Base-by-base conservation (phyloP, 495 filamentous ascomycete genomes). In the Xylaria sp. region DNA sequence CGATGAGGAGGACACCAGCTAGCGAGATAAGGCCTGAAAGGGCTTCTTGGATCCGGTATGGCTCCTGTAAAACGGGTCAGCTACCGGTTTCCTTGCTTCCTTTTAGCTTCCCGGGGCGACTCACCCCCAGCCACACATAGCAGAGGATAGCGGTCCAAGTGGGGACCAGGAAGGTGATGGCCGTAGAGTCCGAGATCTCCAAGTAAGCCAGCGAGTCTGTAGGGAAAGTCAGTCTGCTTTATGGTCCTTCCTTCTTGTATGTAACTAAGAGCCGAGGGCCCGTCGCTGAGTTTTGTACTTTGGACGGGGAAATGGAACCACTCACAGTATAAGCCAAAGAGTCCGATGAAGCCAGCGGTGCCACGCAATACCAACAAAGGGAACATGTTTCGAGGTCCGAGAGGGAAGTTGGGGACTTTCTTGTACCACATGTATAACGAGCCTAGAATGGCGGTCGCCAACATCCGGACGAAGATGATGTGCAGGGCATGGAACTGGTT, bases 401-500 rank as follows among this genome's bases (percentile, higher is more conserved):
- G 83, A 0, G 93, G 93, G 48, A 88, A 90, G 72, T 90, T 75
- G 7, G 89, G 88, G 0, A 92, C 88, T 6, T 85, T 81, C 35
- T 85, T 86, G 61, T 86, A 88, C 88, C 87, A 94, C 89, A 94
- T 92, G 77, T 93, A 96, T 50, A 89, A 67, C 61, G 83, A 87
- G 50, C 90, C 88, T 37, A 92, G 80, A 12, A 91, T 53, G 3
- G 89, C 81, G 0, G 93, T 96, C 61, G 93, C 91, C 43, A 85
- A 83, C 91, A 94, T 94, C 50, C 93, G 87, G 6, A 88, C 91
- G 77, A 95, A 94, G 58, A 96, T 86, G 61, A 97, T 90, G 87
- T 96, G 90, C 72, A 93, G 89, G 17, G 92, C 90, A 82, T 94
- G 87, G 80, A 93, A 88, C 35, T 35, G 55, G 0, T 85, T 87